Evolutionary conservation across 129 eudicot genomes (phyloP).

Genomic region (Lonicera japonica): DNA sequence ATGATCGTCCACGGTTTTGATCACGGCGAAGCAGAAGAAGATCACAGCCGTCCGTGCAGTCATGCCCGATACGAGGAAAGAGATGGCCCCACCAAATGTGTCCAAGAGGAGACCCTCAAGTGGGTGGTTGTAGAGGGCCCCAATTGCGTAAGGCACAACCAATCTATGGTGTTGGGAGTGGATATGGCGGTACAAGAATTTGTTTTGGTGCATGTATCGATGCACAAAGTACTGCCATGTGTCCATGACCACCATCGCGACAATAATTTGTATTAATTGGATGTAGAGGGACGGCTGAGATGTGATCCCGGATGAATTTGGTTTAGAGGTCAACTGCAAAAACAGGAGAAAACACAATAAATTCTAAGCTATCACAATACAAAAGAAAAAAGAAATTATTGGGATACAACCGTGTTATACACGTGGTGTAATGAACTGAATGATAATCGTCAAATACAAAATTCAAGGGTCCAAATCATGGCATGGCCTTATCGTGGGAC

Average conservation of each 20-base stretch:
- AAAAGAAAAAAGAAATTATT: not conserved
- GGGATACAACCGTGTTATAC: too few species aligned
- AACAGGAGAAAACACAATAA: not conserved
- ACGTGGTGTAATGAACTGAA: too few species aligned
- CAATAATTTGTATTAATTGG: conserved; percentile 39
- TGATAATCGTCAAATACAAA: too few species aligned
- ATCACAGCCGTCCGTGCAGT: conserved; percentile 63
- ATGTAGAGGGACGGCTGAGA: conserved; percentile 41
- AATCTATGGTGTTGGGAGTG: conserved; percentile 78
- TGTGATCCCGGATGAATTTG: conserved; percentile 27
- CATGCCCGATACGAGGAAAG: conserved; percentile 77
- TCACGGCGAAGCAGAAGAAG: conserved; percentile 76
- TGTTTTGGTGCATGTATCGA: conserved; percentile 87
- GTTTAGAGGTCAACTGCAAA: conserved; percentile 48
- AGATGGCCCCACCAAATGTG: conserved; percentile 76
- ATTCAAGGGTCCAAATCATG: too few species aligned
- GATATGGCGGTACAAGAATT: conserved; percentile 62
- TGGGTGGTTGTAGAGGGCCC: conserved; percentile 79
- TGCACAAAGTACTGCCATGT: conserved; percentile 85
- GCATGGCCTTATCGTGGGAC: too few species aligned
- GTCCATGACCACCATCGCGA: conserved; percentile 79
- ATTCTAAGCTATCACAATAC: not conserved
- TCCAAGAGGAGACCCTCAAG: conserved; percentile 68
- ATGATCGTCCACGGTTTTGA: conserved; percentile 76
- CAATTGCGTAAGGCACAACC: conserved; percentile 74